A percentile compares a stretch with the other conserved stretches of the same genome.
Conservation (phyloP, 1,139 yeast species). For the Pichia sp. region DNA sequence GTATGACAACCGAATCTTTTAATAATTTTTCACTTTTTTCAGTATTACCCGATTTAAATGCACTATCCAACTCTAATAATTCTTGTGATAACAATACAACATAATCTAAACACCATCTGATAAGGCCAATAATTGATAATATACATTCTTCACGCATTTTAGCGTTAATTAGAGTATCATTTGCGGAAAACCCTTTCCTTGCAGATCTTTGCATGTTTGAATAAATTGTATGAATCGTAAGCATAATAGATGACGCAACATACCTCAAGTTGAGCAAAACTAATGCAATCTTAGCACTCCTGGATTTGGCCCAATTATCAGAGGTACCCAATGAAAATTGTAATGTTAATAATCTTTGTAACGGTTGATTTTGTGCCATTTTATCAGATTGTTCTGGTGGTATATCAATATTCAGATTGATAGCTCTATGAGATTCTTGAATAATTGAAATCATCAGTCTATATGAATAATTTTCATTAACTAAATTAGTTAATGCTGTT, state of each 20-base stretch:
- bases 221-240: slow-evolving; percentile 58
- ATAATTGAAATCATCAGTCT: slow-evolving; percentile 42
- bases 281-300: slow-evolving; percentile 59
- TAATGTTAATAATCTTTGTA: slow-evolving; percentile 57
- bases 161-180: slow-evolving; percentile 48
- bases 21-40: slow-evolving; percentile 20
- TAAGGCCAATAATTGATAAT: slow-evolving; percentile 58
- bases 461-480: slow-evolving; percentile 29
- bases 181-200: slow-evolving; percentile 28
- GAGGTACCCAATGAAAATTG: slow-evolving; percentile 64
- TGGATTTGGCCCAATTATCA: slow-evolving; percentile 39
- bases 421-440: slow-evolving; percentile 62
- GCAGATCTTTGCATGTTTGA: slow-evolving; percentile 44
- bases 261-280: slow-evolving; percentile 62
- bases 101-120: slow-evolving; percentile 76
- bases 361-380: slow-evolving; percentile 63
- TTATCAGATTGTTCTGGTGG: slow-evolving; percentile 65
- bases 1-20: slow-evolving; percentile 35
- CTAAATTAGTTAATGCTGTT: slow-evolving; percentile 26
- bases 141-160: slow-evolving; percentile 52
- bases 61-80: slow-evolving; percentile 33
- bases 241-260: slow-evolving; percentile 68
- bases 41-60: slow-evolving; percentile 20
- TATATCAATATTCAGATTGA: slow-evolving; percentile 62
- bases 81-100: slow-evolving; percentile 65